Conservation (phyloP, 305 asterid species). For the Solanum hybrid region DNA sequence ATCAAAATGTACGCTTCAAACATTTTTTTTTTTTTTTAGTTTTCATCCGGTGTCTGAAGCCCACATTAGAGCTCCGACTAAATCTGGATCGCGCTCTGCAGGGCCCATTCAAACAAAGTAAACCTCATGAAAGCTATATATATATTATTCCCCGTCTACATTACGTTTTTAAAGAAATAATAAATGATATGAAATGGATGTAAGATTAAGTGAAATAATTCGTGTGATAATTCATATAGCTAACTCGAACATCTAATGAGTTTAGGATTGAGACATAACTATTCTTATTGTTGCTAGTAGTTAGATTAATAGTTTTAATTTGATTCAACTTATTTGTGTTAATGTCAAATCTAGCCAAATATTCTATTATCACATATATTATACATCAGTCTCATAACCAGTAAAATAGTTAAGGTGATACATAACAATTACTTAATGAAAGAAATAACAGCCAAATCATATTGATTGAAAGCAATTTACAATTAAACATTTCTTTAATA, state of each 20-base stretch:
- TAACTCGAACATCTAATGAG: not conserved
- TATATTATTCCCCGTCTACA: not conserved
- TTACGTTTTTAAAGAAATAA: too few species aligned
- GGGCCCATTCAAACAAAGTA: too few species aligned
- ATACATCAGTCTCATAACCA: not conserved
- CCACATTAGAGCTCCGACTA: too few species aligned
- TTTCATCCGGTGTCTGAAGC: rapidly evolving
- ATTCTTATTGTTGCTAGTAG: not conserved
- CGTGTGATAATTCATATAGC: not conserved
- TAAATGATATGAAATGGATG: too few species aligned
- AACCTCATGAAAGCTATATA: not conserved
- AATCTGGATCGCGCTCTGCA: too few species aligned
- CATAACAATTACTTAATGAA: not conserved
- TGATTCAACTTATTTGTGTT: not conserved
- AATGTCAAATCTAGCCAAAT: not conserved
- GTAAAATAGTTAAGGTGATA: not conserved
- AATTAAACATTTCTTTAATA: not conserved
- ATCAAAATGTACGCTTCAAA: not conserved
- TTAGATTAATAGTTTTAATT: not conserved
- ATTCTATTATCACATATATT: not conserved
- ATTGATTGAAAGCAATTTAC: not conserved
- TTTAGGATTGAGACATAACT: not conserved
- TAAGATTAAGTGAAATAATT: not conserved
- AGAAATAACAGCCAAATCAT: not conserved
- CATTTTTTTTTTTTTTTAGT: too few species aligned